These are phyloP conservation scores for Aspergillus sparsus DNA, from an alignment of 495 filamentous ascomycete genomes.

Conservation along the genomic window DNA sequence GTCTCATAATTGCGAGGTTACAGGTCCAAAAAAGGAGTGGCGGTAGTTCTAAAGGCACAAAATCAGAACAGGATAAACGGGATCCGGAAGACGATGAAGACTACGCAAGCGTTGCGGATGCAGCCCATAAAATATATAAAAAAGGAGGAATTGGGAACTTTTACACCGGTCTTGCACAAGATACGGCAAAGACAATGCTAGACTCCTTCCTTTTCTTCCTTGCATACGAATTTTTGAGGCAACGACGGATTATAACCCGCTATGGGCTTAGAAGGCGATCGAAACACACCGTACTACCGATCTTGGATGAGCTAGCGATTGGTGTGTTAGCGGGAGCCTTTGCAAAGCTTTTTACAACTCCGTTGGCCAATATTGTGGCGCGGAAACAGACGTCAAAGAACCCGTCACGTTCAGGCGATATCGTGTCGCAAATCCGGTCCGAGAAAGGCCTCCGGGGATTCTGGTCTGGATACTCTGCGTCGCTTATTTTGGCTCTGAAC, in stretches of 20 bases:
- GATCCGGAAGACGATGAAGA: slow-evolving; percentile 44
- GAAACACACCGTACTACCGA: slow-evolving; percentile 55
- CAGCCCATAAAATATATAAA: slow-evolving; percentile 68
- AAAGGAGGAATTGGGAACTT: slow-evolving; percentile 69
- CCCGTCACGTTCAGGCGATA: slow-evolving; percentile 51
- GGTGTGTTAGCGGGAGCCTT: slow-evolving; percentile 78
- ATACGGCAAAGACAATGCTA: slow-evolving; percentile 69
- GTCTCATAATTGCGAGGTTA: slow-evolving; percentile 80
- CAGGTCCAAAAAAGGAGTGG: slow-evolving; percentile 70
- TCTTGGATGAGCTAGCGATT: slow-evolving; percentile 72
- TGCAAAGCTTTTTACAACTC: slow-evolving; percentile 77
- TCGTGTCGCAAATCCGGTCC: slow-evolving; percentile 60
- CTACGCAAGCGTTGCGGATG: slow-evolving; percentile 66
- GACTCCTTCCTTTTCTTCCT: slow-evolving; percentile 86
- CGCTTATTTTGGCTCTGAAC: slow-evolving; percentile 78
- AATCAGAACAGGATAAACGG: background rate
- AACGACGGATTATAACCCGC: slow-evolving; percentile 54
- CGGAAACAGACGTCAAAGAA: slow-evolving; percentile 72
- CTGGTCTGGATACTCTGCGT: slow-evolving; percentile 89
- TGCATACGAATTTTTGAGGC: slow-evolving; percentile 72
- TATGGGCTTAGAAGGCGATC: slow-evolving; percentile 32
- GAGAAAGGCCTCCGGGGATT: slow-evolving; percentile 79
- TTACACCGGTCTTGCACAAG: slow-evolving; percentile 72
- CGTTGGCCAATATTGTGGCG: slow-evolving; percentile 80
- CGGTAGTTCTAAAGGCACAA: slow-evolving; percentile 24